phyloP scores from a whole-genome alignment of 1,284 basidiomycete species.

The Ceratobasidium sp. region DNA sequence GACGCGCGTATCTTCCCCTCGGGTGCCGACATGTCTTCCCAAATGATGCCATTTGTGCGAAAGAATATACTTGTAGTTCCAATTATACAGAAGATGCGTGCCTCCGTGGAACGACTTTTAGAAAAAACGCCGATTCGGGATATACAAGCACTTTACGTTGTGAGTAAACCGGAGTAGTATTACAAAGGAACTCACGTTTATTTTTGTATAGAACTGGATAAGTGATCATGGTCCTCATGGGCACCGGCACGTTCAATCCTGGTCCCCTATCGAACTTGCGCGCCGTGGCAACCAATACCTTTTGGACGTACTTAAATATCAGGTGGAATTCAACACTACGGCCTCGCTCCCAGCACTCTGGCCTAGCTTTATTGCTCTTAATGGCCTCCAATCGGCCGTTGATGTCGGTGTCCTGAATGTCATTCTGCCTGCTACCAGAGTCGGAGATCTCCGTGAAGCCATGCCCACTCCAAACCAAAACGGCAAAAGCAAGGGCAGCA shows the following conservation, averaged over 20 bases:
- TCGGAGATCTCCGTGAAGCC: too few relatives aligned
- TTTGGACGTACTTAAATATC: not conserved
- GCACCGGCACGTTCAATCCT: not conserved
- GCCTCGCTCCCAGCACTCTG: not conserved
- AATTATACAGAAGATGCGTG: too few relatives aligned
- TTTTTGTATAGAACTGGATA: constrained; percentile 3
- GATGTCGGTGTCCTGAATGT: not conserved
- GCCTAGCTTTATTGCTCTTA: not conserved
- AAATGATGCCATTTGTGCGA: too few relatives aligned
- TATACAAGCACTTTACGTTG: too few relatives aligned
- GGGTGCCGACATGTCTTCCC: too few relatives aligned
- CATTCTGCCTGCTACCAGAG: too few relatives aligned
- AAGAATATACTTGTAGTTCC: too few relatives aligned
- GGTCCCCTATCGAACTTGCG: not conserved
- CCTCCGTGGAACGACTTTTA: too few relatives aligned
- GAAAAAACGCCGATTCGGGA: too few relatives aligned
- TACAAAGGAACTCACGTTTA: too few relatives aligned
- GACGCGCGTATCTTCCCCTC: too few relatives aligned
- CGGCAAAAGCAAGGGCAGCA: not conserved
- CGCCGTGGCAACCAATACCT: constrained; percentile 8
- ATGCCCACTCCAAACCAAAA: not conserved
- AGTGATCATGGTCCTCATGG: not conserved
- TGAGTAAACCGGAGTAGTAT: too few relatives aligned
- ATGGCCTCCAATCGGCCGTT: not conserved
- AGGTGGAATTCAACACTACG: not conserved